Evolutionary conservation across 2,329 filamentous ascomycete genomes (phyloP).

Genomic region (Pestalotiopsis fici): DNA sequence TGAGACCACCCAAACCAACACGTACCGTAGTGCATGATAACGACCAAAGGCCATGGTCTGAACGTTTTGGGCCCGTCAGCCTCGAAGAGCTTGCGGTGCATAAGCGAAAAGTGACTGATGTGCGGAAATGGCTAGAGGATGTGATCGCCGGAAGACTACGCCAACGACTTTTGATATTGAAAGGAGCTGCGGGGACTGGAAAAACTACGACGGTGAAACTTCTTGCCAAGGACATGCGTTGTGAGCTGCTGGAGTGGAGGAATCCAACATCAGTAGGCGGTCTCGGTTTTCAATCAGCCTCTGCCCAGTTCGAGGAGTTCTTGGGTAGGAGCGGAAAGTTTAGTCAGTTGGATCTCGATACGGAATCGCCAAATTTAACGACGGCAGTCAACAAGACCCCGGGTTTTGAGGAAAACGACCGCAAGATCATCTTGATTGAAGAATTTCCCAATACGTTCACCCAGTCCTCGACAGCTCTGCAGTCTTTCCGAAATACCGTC

Average conservation of each 20-base stretch:
- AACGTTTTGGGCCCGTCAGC: slow-evolving; percentile 74
- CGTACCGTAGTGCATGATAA: slow-evolving; percentile 37
- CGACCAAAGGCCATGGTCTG: slow-evolving; percentile 80
- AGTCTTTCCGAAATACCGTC: slow-evolving; percentile 74
- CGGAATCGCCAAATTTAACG: slow-evolving; percentile 20
- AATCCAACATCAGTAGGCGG: slow-evolving; percentile 70
- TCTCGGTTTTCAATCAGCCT: slow-evolving; percentile 68
- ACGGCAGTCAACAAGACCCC: background rate
- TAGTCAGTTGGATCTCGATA: slow-evolving; percentile 61
- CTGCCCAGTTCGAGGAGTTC: slow-evolving; percentile 90
- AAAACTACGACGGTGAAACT: slow-evolving; percentile 88
- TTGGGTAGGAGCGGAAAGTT: slow-evolving; percentile 80
- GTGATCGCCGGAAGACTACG: slow-evolving; percentile 66
- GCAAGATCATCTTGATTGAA: slow-evolving; percentile 72
- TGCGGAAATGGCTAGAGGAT: slow-evolving; percentile 78
- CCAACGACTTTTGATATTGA: slow-evolving; percentile 79
- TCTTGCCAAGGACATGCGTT: slow-evolving; percentile 74
- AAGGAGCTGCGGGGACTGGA: slow-evolving; percentile 86
- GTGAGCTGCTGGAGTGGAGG: slow-evolving; percentile 85
- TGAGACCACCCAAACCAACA: slow-evolving; percentile 40
- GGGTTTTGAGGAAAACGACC: slow-evolving; percentile 22
- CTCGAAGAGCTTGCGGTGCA: slow-evolving; percentile 89
- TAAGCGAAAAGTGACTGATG: slow-evolving; percentile 89
- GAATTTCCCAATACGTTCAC: slow-evolving; percentile 80
- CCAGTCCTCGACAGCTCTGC: slow-evolving; percentile 62